A percentile compares a stretch with the other conserved stretches of the same genome.
Conservation (phyloP, 2,329 filamentous ascomycete species). For the Fusarium sp. region DNA sequence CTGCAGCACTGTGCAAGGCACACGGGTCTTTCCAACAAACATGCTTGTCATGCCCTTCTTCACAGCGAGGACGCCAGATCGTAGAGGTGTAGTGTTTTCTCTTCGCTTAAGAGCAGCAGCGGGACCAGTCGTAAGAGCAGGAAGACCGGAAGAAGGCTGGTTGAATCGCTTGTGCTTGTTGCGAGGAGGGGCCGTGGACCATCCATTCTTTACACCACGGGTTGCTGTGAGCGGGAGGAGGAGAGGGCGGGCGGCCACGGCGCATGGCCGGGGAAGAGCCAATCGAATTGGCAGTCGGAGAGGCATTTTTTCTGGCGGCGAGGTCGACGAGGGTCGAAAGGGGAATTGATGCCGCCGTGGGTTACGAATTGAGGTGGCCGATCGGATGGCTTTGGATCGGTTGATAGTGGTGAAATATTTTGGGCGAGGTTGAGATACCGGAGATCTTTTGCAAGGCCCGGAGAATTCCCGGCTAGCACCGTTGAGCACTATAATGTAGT, state of each 20-base stretch:
- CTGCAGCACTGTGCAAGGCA: conserved; percentile 91
- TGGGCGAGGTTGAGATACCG: conserved; percentile 31
- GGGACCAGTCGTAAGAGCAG: conserved; percentile 66
- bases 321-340: conserved; percentile 20
- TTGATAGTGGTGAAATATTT: conserved; percentile 42
- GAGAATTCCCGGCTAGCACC: conserved; percentile 39
- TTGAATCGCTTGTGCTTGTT: conserved; percentile 70
- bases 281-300: conserved; percentile 58
- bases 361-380: conserved; percentile 8
- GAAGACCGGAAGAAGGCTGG: conserved; percentile 66
- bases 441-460: conserved; percentile 35
- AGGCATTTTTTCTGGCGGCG: conserved; percentile 53
- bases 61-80: conserved; percentile 83
- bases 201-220: conserved; percentile 69
- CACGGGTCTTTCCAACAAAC: conserved; percentile 81
- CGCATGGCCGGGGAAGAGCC: conserved; percentile 55
- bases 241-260: conserved; percentile 50
- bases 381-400: conserved; percentile 14
- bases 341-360: conserved; percentile 31
- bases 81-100: conserved; percentile 69
- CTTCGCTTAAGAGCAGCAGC: conserved; percentile 70
- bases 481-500: background rate
- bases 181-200: conserved; percentile 66
- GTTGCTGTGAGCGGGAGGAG: conserved; percentile 59
- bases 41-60: conserved; percentile 98